Evolutionary conservation across 208 protist genomes (phyloP).

Genomic region (Wallacemonas rigidus): DNA sequence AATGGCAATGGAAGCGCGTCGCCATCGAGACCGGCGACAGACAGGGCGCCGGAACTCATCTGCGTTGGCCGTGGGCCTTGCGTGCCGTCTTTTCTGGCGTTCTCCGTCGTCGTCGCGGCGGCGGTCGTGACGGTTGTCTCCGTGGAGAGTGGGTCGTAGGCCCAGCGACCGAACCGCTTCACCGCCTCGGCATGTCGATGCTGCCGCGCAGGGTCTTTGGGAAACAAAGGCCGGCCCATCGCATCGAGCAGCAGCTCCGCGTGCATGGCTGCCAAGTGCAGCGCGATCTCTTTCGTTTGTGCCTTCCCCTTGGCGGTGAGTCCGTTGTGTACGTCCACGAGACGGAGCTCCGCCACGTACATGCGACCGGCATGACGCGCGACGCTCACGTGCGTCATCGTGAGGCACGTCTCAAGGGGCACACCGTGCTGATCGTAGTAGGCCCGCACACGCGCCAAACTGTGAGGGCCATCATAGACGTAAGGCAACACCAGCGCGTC

Average conservation of each 20-base stretch:
- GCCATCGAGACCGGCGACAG: slow-evolving; percentile 22
- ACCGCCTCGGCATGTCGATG: slow-evolving; percentile 58
- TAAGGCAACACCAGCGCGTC: slow-evolving; percentile 71
- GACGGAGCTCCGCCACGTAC: slow-evolving; percentile 56
- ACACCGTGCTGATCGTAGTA: slow-evolving; percentile 64
- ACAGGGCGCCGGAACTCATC: neutral
- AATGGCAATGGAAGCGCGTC: slow-evolving; percentile 68
- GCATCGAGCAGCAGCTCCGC: slow-evolving; percentile 81
- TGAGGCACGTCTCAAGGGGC: slow-evolving; percentile 38
- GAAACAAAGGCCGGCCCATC: slow-evolving; percentile 61
- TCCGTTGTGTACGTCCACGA: slow-evolving; percentile 29
- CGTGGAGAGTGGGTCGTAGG: slow-evolving; percentile 38
- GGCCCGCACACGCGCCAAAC: slow-evolving; percentile 52
- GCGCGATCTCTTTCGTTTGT: slow-evolving; percentile 54
- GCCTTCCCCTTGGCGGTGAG: slow-evolving; percentile 55
- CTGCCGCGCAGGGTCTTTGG: slow-evolving; percentile 48
- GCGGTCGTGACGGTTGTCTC: slow-evolving; percentile 4
- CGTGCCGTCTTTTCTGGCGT: neutral
- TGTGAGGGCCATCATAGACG: slow-evolving; percentile 56
- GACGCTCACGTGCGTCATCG: slow-evolving; percentile 32
- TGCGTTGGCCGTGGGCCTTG: no score
- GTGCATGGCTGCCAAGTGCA: slow-evolving; percentile 81
- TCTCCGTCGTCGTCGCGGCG: slow-evolving; percentile 19
- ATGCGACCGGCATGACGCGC: slow-evolving; percentile 42
- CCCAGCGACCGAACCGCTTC: slow-evolving; percentile 72